Evolutionary conservation across 768 basidiomycete genomes (phyloP), one percentile per base, ranked within the genome.

Genomic region (Favolaschia claudopus): DNA sequence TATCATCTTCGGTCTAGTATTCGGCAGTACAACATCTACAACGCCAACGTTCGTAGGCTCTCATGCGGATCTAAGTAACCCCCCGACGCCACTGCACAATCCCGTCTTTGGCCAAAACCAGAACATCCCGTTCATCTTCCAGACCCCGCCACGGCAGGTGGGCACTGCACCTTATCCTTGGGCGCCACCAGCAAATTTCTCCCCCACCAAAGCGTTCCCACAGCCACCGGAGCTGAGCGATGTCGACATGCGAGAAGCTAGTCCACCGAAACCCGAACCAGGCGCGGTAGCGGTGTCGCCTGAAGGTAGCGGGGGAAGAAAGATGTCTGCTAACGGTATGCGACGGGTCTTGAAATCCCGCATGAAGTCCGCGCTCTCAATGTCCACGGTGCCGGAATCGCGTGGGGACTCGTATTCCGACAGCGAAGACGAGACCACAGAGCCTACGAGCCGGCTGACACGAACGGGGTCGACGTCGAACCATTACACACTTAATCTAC

Each of bases 401-500:
- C 70, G 71, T 38, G 71, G 76, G 52, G 77, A 76, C 38, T 77
- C 76, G 22, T 75, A 70, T 19, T 77, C 70, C n/a, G 77, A 72
- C 39, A 77, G 73, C 47, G 85, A 82, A 48, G 84, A 85, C 44
- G 84, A 86, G 40, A 74, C n/a, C n/a, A n/a, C 73, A 47, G 76
- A 70, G 17, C 65, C 71, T 50, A 67, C 75, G 28, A 69, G 69
- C 7, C 76, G 79, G 60, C 60, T 82, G 54, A 79, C 82, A 24
- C 82, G 78, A 59, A 87, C 81, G 59, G 89, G 82, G 32, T 86
- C 88, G 58, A 90, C 83, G 32, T 87, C 88, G 43, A 87, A 92
- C 69, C 91, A 93, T 67, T 94, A 92, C 72, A 93, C 92, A 3
- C 80, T 94, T 57, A 92, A 94, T 74, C 79, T 94, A 77, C 83